These are phyloP conservation scores for Emericellopsis cladophorae DNA, from an alignment of 2,329 filamentous ascomycete genomes.

Conservation along the genomic window DNA sequence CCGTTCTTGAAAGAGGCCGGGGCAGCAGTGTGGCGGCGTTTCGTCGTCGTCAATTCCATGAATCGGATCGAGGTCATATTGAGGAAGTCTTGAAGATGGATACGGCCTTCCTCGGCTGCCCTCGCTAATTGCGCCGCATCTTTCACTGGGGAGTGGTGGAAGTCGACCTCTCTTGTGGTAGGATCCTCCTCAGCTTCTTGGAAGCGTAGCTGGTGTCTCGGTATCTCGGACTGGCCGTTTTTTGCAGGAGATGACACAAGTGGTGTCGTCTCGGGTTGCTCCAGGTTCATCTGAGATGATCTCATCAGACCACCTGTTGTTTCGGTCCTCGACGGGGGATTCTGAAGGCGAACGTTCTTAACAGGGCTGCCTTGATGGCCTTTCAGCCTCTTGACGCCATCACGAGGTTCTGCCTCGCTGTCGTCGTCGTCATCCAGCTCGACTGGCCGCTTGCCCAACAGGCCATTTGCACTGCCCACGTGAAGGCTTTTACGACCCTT, in stretches of 20 bases:
- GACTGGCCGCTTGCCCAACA: constrained; percentile 61
- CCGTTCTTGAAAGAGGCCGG: constrained; percentile 34
- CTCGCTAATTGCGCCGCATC: constrained; percentile 28
- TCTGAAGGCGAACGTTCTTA: constrained; percentile 59
- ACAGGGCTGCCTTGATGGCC: constrained; percentile 64
- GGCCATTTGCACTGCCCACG: constrained; percentile 58
- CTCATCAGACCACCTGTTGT: constrained; percentile 47
- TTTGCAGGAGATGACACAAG: constrained; percentile 35
- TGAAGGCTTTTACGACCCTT: constrained; percentile 65
- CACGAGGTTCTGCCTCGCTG: constrained; percentile 45
- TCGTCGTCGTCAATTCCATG: constrained; percentile 96
- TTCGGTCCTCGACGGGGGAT: constrained; percentile 55
- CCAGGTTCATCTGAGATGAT: constrained; percentile 32
- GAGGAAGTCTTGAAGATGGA: constrained; percentile 84
- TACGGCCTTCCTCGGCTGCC: constrained; percentile 40
- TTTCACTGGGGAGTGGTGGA: constrained; percentile 26
- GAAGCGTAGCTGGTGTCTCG: constrained; percentile 41
- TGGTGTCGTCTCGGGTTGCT: constrained; percentile 23
- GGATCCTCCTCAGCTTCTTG: constrained; percentile 37
- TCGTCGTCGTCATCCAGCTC: constrained; percentile 55
- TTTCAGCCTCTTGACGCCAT: constrained; percentile 57
- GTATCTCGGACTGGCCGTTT: constrained; percentile 33
- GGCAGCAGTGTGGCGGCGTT: constrained; percentile 72
- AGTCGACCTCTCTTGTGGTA: constrained; percentile 27
- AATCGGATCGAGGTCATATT: constrained; percentile 95